A percentile compares a stretch with the other conserved stretches of the same genome.
These are phyloP conservation scores for Chloris gayana DNA, from an alignment of 176 grass and related monocot species.

Conservation along the genomic window DNA sequence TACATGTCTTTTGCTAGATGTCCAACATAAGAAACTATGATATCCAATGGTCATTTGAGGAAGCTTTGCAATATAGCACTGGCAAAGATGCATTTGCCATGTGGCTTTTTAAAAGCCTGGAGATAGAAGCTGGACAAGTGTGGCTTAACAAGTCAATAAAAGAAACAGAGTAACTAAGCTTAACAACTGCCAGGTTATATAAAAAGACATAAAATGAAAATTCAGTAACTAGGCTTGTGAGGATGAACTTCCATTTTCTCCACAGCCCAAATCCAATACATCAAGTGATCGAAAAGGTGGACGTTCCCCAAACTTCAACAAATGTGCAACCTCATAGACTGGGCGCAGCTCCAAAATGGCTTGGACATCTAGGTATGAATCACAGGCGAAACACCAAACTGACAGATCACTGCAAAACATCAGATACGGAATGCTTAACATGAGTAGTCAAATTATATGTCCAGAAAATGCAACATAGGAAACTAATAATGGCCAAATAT, in stretches of 20 bases:
- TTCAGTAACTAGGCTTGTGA: conserved; percentile 44
- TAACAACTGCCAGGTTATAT: conserved; percentile 33
- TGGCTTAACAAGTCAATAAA: not conserved
- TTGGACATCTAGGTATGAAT: conserved; percentile 95
- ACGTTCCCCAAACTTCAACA: conserved; percentile 79
- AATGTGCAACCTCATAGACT: conserved; percentile 86
- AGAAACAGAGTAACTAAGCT: conserved; percentile 12
- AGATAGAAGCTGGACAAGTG: not conserved
- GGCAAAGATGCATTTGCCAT: conserved; percentile 16
- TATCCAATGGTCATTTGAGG: not conserved
- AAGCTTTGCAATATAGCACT: conserved; percentile 12
- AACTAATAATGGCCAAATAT: not conserved
- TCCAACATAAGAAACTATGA: conserved; percentile 1
- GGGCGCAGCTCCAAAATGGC: conserved; percentile 66
- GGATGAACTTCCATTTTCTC: conserved; percentile 38
- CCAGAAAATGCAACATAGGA: not conserved
- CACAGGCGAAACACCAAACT: conserved; percentile 89
- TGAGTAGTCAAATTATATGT: conserved; percentile 1
- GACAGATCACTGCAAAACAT: conserved; percentile 78
- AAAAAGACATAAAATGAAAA: conserved; percentile 20
- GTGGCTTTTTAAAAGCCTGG: not conserved
- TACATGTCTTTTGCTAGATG: conserved; percentile 35
- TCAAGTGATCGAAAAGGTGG: conserved; percentile 72
- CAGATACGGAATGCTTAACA: conserved; percentile 19
- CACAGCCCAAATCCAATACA: conserved; percentile 42